Conservation (phyloP, 306 rosid species). For the Dryas octopetala region DNA sequence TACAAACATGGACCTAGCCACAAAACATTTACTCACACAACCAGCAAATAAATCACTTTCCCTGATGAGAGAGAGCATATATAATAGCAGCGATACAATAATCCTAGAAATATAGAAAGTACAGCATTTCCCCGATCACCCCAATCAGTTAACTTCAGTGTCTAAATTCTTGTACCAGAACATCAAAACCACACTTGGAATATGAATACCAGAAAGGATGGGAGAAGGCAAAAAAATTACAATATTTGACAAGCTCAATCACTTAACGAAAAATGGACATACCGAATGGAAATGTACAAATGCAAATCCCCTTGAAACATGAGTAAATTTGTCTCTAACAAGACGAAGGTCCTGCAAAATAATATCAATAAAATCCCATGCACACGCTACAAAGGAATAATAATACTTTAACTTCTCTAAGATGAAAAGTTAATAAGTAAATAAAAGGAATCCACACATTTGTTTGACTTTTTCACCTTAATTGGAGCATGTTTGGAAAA, state of each 20-base stretch:
- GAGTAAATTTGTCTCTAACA: slow-evolving; percentile 96
- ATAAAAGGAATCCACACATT: not conserved
- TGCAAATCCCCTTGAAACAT: slow-evolving; percentile 97
- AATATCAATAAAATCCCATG: slow-evolving; percentile 14
- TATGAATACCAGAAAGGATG: not conserved
- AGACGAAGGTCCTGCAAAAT: slow-evolving; percentile 90
- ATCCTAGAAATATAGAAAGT: not conserved
- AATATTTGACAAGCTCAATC: not conserved
- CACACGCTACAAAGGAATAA: not conserved
- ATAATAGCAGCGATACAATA: not conserved
- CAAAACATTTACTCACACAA: not conserved
- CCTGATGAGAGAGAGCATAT: not conserved
- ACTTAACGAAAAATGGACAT: slow-evolving; percentile 19
- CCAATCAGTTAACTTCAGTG: not conserved
- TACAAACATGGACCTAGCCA: not conserved
- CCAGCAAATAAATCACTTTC: slow-evolving; percentile 1
- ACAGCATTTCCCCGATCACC: not conserved
- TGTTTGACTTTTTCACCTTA: slow-evolving; percentile 52
- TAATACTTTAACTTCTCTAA: not conserved
- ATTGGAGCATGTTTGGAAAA: slow-evolving; percentile 97
- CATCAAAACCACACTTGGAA: not conserved
- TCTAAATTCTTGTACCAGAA: not conserved
- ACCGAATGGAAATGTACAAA: slow-evolving; percentile 97
- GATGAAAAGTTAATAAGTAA: not conserved
- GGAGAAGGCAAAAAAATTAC: not conserved